These are phyloP conservation scores for Pulchroboletus neoregius DNA, from an alignment of 1,284 basidiomycete genomes.

Conservation along the genomic window DNA sequence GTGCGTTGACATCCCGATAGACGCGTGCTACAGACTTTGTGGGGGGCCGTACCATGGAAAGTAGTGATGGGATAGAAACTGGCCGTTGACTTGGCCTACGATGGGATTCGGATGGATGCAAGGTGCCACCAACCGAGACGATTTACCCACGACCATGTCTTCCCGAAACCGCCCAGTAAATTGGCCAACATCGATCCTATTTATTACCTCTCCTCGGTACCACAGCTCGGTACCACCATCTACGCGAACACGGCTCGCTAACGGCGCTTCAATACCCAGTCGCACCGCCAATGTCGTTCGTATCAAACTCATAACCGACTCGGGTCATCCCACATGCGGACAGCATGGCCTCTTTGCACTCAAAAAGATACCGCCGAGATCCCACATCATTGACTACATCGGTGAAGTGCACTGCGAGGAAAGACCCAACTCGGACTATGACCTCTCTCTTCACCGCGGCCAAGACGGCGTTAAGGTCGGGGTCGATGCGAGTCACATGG, in stretches of 20 bases:
- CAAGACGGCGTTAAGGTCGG: constrained; percentile 55
- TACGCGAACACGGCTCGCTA: constrained; percentile 34
- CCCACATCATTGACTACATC: constrained; percentile 76
- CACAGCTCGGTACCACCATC: constrained; percentile 48
- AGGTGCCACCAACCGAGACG: constrained; percentile 8
- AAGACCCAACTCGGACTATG: constrained; percentile 74
- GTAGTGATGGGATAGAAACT: constrained; percentile 6
- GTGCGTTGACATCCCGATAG: constrained; percentile 70
- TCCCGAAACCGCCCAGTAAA: constrained; percentile 34
- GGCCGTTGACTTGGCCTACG: too few relatives aligned
- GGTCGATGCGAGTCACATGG: constrained; percentile 69
- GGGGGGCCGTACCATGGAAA: constrained; percentile 59
- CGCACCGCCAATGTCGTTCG: constrained; percentile 22
- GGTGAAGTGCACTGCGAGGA: constrained; percentile 82
- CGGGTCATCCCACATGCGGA: constrained; percentile 72
- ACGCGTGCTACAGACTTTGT: constrained; percentile 72
- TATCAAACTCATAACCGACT: constrained; percentile 45
- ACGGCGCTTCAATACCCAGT: constrained; percentile 28
- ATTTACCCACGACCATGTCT: constrained; percentile 34
- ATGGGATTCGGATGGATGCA: constrained; percentile 7
- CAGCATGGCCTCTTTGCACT: constrained; percentile 81
- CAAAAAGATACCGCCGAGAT: constrained; percentile 61
- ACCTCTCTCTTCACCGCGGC: constrained; percentile 71
- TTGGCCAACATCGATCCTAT: constrained; percentile 52
- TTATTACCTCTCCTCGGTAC: constrained; percentile 43